Conservation (phyloP, 208 protist genomes). For the Leishmania braziliensis region DNA sequence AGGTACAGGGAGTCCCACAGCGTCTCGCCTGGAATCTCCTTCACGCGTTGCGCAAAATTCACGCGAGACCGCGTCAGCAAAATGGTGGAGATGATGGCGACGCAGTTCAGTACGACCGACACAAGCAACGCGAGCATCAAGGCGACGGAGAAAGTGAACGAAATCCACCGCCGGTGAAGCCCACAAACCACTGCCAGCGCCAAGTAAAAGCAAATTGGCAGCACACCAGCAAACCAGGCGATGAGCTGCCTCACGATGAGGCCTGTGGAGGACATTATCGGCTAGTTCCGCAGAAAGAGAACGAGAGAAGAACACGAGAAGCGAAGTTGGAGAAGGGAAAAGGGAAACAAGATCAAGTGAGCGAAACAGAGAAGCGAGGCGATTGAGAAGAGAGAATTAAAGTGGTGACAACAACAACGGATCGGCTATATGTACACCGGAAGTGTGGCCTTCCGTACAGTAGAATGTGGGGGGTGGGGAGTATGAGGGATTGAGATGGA, state of each 20-base stretch:
- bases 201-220: conserved; percentile 45
- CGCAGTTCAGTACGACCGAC: conserved; percentile 19
- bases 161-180: conserved; percentile 34
- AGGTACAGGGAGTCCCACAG: not conserved
- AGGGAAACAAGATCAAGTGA: not conserved
- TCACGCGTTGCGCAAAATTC: too few species aligned
- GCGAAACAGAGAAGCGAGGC: not conserved
- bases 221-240: conserved; percentile 25
- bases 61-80: not conserved
- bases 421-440: not conserved
- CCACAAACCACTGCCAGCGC: conserved; percentile 36
- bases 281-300: not conserved
- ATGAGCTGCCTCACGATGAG: conserved; percentile 14
- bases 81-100: conserved; percentile 14
- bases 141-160: conserved; percentile 30
- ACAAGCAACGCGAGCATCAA: conserved; percentile 15
- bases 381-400: not conserved
- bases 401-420: not conserved
- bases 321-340: not conserved
- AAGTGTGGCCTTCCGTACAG: not conserved
- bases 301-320: not conserved
- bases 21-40: not conserved
- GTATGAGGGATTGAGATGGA: not conserved
- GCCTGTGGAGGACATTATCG: not conserved
- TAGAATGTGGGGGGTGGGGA: not conserved